phyloP scores from a whole-genome alignment of 2,329 filamentous ascomycete genomes.

The Talaromyces amestolkiae region DNA sequence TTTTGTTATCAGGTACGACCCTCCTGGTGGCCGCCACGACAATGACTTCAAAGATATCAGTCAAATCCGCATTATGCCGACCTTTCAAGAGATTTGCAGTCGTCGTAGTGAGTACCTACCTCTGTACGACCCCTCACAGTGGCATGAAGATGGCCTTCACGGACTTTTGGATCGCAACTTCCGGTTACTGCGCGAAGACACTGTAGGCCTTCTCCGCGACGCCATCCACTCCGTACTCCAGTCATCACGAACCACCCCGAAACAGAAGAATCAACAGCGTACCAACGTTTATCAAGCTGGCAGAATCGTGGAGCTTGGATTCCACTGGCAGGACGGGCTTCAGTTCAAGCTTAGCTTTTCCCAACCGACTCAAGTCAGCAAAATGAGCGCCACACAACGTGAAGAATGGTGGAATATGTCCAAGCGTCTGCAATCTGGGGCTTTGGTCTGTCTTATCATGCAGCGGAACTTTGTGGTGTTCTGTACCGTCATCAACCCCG shows the following conservation, averaged over 20 bases:
- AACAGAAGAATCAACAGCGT: background rate
- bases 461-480: conserved; percentile 25
- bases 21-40: conserved; percentile 35
- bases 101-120: conserved; percentile 34
- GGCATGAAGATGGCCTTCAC: conserved; percentile 27
- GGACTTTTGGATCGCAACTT: conserved; percentile 39
- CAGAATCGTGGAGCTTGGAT: background rate
- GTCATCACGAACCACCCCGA: background rate
- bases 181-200: conserved; percentile 39
- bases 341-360: conserved; percentile 23
- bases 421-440: conserved; percentile 30
- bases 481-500: conserved; percentile 25
- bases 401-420: conserved; percentile 33
- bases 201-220: conserved; percentile 32
- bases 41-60: conserved; percentile 38
- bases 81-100: conserved; percentile 33
- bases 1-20: conserved; percentile 21
- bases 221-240: conserved; percentile 26
- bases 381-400: conserved; percentile 16
- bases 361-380: conserved; percentile 24
- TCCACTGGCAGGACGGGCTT: conserved; percentile 3
- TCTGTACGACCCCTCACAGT: conserved; percentile 29
- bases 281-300: conserved; percentile 7
- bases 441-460: conserved; percentile 31
- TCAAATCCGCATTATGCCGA: conserved; percentile 38